A percentile compares a stretch with the other conserved stretches of the same genome.
Evolutionary conservation across 2,329 filamentous ascomycete genomes (phyloP).

Genomic region (Trichophyton schoenleinii): DNA sequence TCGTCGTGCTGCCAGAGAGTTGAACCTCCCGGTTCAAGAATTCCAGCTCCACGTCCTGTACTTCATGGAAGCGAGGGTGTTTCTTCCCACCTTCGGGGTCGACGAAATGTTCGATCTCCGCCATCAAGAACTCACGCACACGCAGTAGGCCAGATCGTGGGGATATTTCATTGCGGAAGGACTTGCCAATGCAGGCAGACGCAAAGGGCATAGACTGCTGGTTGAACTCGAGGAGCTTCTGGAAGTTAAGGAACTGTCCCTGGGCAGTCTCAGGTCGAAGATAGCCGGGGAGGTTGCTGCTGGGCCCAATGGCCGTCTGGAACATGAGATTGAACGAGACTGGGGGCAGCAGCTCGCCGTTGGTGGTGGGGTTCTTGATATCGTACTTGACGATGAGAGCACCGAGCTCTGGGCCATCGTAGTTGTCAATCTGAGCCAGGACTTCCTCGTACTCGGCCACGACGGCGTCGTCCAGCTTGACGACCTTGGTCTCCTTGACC

Average conservation of each 20-base stretch:
- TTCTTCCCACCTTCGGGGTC: constrained; percentile 92
- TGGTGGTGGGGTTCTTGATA: constrained; percentile 75
- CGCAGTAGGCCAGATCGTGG: constrained; percentile 80
- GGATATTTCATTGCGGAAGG: constrained; percentile 96
- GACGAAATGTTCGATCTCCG: constrained; percentile 97
- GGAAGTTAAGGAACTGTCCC: constrained; percentile 95
- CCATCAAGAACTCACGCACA: constrained; percentile 96
- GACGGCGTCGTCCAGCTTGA: constrained; percentile 77
- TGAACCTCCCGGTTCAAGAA: constrained; percentile 79
- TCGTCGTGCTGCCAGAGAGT: constrained; percentile 68
- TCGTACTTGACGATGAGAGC: constrained; percentile 82
- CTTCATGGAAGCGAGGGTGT: constrained; percentile 73
- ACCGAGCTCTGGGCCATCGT: constrained; percentile 72
- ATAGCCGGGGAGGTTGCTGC: constrained; percentile 73
- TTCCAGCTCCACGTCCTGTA: constrained; percentile 69
- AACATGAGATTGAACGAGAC: constrained; percentile 99
- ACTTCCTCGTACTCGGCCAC: constrained; percentile 84
- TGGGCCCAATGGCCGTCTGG: constrained; percentile 85
- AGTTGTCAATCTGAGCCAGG: constrained; percentile 92
- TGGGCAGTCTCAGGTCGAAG: constrained; percentile 91
- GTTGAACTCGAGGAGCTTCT: constrained; percentile 93
- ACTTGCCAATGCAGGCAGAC: constrained; percentile 93
- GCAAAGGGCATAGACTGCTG: constrained; percentile 92
- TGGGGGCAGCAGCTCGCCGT: constrained; percentile 62
- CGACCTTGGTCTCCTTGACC: constrained; percentile 58